Evolutionary conservation across 1,284 basidiomycete genomes (phyloP), one percentile per base, ranked within the genome.

Genomic region (Chalciporus sp.): DNA sequence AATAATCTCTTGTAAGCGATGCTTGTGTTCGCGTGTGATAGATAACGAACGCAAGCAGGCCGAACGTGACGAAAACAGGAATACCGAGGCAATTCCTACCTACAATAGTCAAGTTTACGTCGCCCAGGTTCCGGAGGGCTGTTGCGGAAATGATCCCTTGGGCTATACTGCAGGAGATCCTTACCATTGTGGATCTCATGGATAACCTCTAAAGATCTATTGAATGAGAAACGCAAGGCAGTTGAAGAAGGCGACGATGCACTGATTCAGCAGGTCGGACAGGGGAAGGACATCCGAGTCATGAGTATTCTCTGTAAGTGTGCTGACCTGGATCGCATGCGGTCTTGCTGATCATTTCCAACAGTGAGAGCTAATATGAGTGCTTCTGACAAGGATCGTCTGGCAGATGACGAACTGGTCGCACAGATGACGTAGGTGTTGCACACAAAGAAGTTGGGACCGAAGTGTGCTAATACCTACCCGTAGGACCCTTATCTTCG

Each of bases 151-250:
- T 67, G 61, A 70, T 64, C 2, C 78, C 77, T 0, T 63, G 71
- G 49, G 45, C 61, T 27, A 63, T 69, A 1, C 65, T 80, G 19
- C 76, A 74, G 52, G 74, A 69, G 51, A 66, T 80, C n/a, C 74
- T 74, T 57, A 56, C 68, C 8, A 79, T 78, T 55, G 72, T 75
- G 4, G 76, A 79, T 58, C 65, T 76, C 2, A 79, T 80, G 76
- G 69, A 79, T 51, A 52, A 76, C 72, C 5, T 76, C 77, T 1
- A 58, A 59, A 20, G 62, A 66, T 4, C 75, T 80, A 37, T 56
- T 80, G 29, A 55, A 66, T 40, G 55, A 66, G 45, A 76, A 76
- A 51, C 63, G 70, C 42, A 53, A 57, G 33, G 63, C 62, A 37
- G 33, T 74, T 26, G 43, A 20, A 10, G 19, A 47, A 27, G 57